Base-by-base conservation (phyloP, 768 basidiomycete genomes). In the Kwoniella newhampshirensis region DNA sequence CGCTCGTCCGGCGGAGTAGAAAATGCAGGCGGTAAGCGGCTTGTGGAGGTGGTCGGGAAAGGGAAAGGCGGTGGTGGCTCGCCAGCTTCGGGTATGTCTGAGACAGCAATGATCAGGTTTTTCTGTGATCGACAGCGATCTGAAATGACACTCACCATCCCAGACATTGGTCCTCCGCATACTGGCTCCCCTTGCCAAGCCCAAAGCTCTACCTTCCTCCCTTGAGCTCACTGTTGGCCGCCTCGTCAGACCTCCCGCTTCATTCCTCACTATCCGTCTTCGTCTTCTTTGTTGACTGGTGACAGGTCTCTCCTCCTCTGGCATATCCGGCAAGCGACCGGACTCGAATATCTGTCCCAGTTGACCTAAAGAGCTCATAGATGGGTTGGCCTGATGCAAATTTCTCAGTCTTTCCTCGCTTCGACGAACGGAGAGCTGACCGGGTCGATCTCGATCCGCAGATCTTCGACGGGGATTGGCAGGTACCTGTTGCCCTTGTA, bases 31-130 rank as follows among this genome's bases (percentile, higher is more conserved):
- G 71, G 66, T 0, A 65, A 47, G n/a, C 66, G 59, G 18, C 35
- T 51, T 15, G 63, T 54, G 8, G 64, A 61, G 1, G 66, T n/a
- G n/a, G 65, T 69, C 0, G 70, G 71, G 40, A 67, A 66, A 3
- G 67, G 63, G 50, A 73, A 73, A 23, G 71, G 62, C 26, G 71
- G 71, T 11, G 71, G 71, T 13, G 71, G 60, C 45, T 73, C 71
- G 18, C 28, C 58, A 12, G 61, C 39, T 41, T 73, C 71, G 4
- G 71, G 71, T 41, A 73, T 59, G 47, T 70, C 68, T 68, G 50
- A n/a, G n/a, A n/a, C n/a, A n/a, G n/a, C n/a, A n/a, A n/a, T n/a
- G n/a, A n/a, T n/a, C n/a, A n/a, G n/a, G n/a, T n/a, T n/a, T n/a
- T n/a, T n/a, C n/a, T n/a, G n/a, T n/a, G n/a, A n/a, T n/a, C n/a